Evolutionary conservation across 2,329 filamentous ascomycete genomes (phyloP), one percentile per base, ranked within the genome.

Genomic region (Sporothrix sp.): DNA sequence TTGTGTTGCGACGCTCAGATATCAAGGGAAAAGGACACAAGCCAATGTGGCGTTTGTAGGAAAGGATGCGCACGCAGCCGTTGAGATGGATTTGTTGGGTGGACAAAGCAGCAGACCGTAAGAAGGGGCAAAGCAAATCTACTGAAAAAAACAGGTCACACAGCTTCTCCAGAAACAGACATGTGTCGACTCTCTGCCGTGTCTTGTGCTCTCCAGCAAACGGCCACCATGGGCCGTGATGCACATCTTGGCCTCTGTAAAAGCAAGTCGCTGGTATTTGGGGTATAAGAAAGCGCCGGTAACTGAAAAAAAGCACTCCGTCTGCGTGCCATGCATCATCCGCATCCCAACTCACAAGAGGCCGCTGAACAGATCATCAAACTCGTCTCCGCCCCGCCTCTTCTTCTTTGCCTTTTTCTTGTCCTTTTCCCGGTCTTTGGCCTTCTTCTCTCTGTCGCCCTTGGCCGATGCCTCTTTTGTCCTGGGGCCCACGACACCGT

Each of bases 291-390:
- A 18, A n/a, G 32, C 38, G 11, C 18, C 11, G 7, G 33, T 4
- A 28, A 35, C 10, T 8, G 3, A 6, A 35, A 44, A 25, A 33
- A 16, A 67, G 16, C 2, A 35, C n/a, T 14, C 1, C 0, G n/a
- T 14, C 44, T n/a, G 6, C 25, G 6, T 10, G 6, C 25, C 25
- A 13, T 37, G 11, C 28, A 4, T 10, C n/a, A 23, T 37, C 9
- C 13, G 6, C 11, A 2, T 6, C 40, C n/a, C 18, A 23, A 32
- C 8, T 18, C 55, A 75, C 37, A 77, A 58, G 9, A 87, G 64
- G 9, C 75, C 75, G 48, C 73, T 74, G 60, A 93, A 93, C 21
- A 91, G 65, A 60, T 82, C 81, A 55, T 89, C 85, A 50, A 91
- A 85, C 37, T 61, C 83, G 61, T 89, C 61, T 16, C 56, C 53